Base-by-base conservation (phyloP, 208 protist species). In the Trypanosoma theileri region DNA sequence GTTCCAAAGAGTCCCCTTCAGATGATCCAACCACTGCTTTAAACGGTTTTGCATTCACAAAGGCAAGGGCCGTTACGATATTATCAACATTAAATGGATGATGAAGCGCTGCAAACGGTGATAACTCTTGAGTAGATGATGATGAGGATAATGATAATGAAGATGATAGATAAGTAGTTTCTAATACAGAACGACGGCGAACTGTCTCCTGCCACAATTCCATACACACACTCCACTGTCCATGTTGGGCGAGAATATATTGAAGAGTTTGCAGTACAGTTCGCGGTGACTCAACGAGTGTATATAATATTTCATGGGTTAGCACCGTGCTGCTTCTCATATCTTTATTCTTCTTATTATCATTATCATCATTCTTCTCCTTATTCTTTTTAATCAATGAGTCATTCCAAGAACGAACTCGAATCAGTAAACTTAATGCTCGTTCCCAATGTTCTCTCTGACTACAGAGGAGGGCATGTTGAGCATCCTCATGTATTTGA, bases 181-280 rank as follows among this genome's bases (percentile, higher is more conserved):
- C n/a, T 4, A 11, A 7, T n/a, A 19, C 10, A 4, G n/a, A 40
- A 21, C 28, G 51, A 9, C 19, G 19, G 24, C 12, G 46, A 12
- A 52, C 63, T 3, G 51, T 62, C 28, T 46, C 52, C 24, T 40
- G 46, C 76, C 60, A 69, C 16, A 73, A 41, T 24, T 65, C 35
- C 52, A 22, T 59, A 54, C 60, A 70, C 41, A 60, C 4, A 26
- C 13, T 9, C 75, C 62, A 69, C 58, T 81, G 60, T 1, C 86
- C 86, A 45, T 92, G 86, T 66, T 92, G 83, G 4, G 86, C 83
- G 42, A 92, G 71, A 6, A 92, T 66, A 69, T 89, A 92, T 22
- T 77, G 56, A 26, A 92, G 72, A 28, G 71, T 75, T 8, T 60
- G 57, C 0, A 66, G 35, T 3, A 75, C 56, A 40, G 4, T 0